phyloP scores from a whole-genome alignment of 148 eudicot species.

The Arbutus unedo region DNA sequence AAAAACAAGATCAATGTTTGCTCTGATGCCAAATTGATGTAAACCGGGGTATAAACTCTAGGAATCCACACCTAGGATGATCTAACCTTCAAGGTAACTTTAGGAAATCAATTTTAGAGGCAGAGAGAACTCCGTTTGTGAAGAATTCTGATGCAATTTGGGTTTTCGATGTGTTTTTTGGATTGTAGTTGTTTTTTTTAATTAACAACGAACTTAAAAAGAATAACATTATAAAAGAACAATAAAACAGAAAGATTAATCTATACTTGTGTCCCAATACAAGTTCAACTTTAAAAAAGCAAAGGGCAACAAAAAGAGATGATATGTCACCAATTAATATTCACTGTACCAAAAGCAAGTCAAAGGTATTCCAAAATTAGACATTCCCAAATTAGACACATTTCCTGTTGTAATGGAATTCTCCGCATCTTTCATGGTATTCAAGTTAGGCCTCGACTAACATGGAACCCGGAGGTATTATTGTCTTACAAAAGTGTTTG shows the following conservation, averaged over 20 bases:
- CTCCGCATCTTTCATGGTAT: conserved; percentile 6
- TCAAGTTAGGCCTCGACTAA: neutral
- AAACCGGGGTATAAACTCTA: too few relatives aligned
- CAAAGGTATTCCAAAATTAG: neutral
- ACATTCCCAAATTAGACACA: neutral
- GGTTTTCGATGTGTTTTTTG: neutral
- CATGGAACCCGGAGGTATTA: neutral
- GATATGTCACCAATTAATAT: neutral
- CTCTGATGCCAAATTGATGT: too few relatives aligned
- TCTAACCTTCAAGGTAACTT: neutral
- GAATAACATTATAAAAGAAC: neutral
- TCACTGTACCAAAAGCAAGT: conserved; percentile 11
- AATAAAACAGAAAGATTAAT: neutral
- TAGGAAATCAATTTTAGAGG: neutral
- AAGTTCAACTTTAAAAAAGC: neutral
- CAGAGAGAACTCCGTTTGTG: neutral
- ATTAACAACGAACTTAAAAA: neutral
- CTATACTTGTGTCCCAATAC: neutral
- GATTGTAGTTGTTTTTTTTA: neutral
- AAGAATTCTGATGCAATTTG: neutral
- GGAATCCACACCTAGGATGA: too few relatives aligned
- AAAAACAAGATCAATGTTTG: too few relatives aligned
- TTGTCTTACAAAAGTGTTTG: neutral
- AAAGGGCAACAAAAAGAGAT: neutral
- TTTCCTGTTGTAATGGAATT: neutral